Evolutionary conservation across 805 yeast genomes (phyloP).

Genomic region (Clavispora asparagi): DNA sequence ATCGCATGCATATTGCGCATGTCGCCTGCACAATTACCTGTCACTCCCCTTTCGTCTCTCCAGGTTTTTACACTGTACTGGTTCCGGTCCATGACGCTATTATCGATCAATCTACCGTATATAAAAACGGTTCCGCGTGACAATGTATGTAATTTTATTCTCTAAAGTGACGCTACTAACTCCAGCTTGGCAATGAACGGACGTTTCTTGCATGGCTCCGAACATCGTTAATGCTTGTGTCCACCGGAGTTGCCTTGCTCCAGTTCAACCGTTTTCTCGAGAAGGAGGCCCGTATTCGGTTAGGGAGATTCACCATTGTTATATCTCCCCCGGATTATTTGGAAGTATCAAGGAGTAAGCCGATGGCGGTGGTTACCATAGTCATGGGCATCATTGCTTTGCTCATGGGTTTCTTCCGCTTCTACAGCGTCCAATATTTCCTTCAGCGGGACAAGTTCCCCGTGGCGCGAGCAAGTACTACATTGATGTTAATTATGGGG

Average conservation of each 20-base stretch:
- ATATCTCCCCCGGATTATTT: not conserved
- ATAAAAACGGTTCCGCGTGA: conserved; percentile 7
- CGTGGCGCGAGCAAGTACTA: conserved; percentile 3
- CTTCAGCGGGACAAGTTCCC: conserved; percentile 6
- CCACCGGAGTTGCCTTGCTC: conserved; percentile 13
- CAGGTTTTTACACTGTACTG: not conserved
- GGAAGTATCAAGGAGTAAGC: conserved; percentile 1
- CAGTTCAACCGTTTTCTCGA: conserved; percentile 10
- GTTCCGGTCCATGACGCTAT: not conserved
- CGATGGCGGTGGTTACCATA: conserved; percentile 7
- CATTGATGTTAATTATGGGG: not conserved
- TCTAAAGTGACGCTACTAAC: conserved; percentile 2
- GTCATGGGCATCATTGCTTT: conserved; percentile 8
- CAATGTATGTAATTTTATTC: conserved; percentile 6
- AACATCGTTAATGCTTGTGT: conserved; percentile 12
- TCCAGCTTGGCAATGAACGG: conserved; percentile 15
- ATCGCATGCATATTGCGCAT: not conserved
- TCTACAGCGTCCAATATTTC: conserved; percentile 5
- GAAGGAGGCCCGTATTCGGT: not conserved
- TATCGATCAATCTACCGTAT: not conserved
- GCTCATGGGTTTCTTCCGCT: conserved; percentile 8
- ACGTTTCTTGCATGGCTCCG: conserved; percentile 16
- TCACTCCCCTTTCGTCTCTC: not conserved
- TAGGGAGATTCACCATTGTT: not conserved
- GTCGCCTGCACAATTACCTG: too few species aligned